Evolutionary conservation across 352 stramenopile genomes (phyloP), one percentile per base, ranked within the genome.

Genomic region (Phytophthora agathidicida): DNA sequence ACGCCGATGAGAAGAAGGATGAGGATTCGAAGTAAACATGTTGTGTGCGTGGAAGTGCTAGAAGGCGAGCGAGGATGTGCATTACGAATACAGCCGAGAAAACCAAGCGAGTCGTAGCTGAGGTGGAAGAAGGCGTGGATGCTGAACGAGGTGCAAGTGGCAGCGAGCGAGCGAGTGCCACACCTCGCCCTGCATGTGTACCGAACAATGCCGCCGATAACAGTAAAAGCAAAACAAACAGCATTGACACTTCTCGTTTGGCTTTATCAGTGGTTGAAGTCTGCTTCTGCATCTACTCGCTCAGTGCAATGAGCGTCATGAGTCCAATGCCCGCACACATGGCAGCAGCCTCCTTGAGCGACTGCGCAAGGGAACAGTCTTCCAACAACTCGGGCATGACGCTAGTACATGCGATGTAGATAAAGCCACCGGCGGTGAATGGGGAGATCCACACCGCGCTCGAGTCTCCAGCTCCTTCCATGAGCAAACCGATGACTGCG

Each of bases 331-430:
- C 79, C 3, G 76, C 60, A 64, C 68, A 80, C 80, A 93, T 89
- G 46, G 84, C 80, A 2, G 70, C 62, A 19, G 68, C 67, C 60
- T 96, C 83, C 45, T 89, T 86, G 7, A 91, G 41, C 28, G 80
- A 91, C 64, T 92, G 81, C 24, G 24, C 46, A 10, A 96, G 49
- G 35, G 83, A 92, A 28, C 83, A 90, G 59, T 93, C 84, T 50
- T 96, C 84, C 24, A 98, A 72, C 28, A 98, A 69, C 63, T 98
- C 86, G 6, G 93, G 91, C 66, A 98, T 86, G 41, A 98, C 92
- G 41, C 83, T 96, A 20, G 84, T 81, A 46, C 88, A 93, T 23
- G 91, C 88, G 31, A 98, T 86, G 69, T 98, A 98, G 46, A 98
- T 82, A 75, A 98, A 98, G 13, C 93, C 93, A 54, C 86, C 86